Conservation (phyloP, 1,284 basidiomycete genomes). For the Cutaneotrichosporon daszewskae region DNA sequence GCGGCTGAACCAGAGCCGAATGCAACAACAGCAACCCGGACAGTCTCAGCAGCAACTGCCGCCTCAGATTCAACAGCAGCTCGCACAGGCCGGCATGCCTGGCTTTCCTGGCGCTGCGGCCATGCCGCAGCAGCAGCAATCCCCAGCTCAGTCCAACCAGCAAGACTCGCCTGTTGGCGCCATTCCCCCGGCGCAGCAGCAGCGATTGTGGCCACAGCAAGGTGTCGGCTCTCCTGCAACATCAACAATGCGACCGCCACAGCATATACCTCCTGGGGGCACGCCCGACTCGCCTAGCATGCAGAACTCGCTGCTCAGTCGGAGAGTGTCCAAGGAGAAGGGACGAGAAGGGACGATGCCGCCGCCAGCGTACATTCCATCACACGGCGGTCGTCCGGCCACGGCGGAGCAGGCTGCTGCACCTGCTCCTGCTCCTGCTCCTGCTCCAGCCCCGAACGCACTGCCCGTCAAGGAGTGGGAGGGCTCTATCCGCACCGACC, state of each 20-base stretch:
- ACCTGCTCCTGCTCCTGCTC: slow-evolving; percentile 35
- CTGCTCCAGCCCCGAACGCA: slow-evolving; percentile 12
- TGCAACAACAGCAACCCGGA: not conserved
- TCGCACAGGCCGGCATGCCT: slow-evolving; percentile 8
- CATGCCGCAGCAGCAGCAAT: slow-evolving; percentile 1
- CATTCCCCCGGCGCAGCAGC: slow-evolving; percentile 15
- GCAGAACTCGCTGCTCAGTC: slow-evolving; percentile 1
- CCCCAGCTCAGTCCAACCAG: not conserved
- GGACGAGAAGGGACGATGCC: slow-evolving; percentile 25
- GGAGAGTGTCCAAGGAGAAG: slow-evolving; percentile 12
- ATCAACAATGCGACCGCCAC: slow-evolving; percentile 21
- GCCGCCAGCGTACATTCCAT: slow-evolving; percentile 37
- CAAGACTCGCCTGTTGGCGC: slow-evolving; percentile 5
- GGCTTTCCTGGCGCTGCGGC: slow-evolving; percentile 14
- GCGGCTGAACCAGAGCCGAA: slow-evolving; percentile 1
- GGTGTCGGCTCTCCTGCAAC: slow-evolving; percentile 8
- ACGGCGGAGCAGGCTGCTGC: slow-evolving; percentile 7
- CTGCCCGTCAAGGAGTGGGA: slow-evolving; percentile 45
- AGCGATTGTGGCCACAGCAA: slow-evolving; percentile 13
- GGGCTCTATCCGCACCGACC: slow-evolving; percentile 53
- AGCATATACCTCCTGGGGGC: slow-evolving; percentile 17
- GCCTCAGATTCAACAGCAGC: slow-evolving; percentile 12
- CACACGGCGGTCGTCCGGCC: slow-evolving; percentile 12
- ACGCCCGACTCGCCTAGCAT: slow-evolving; percentile 13
- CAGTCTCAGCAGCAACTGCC: slow-evolving; percentile 9